These are phyloP conservation scores for Cadophora sp. DNA, from an alignment of 2,329 filamentous ascomycete species.

Conservation along the genomic window DNA sequence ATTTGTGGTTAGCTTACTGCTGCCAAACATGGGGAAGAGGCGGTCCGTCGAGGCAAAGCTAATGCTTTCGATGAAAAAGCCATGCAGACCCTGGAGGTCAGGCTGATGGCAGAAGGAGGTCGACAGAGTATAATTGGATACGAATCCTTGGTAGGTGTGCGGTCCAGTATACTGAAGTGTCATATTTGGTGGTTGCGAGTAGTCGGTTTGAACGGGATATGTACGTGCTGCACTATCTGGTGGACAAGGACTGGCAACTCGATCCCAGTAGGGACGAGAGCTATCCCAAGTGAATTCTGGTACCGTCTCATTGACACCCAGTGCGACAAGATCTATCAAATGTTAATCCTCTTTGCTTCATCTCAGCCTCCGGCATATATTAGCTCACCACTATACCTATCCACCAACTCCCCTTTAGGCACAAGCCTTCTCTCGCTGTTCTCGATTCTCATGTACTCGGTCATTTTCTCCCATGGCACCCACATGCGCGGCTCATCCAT, in stretches of 20 bases:
- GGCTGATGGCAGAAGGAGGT: conserved; percentile 54
- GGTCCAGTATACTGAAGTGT: conserved; percentile 52
- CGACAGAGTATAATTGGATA: conserved; percentile 53
- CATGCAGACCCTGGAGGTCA: conserved; percentile 59
- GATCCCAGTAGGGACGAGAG: conserved; percentile 57
- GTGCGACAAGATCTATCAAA: not conserved
- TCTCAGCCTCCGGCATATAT: not conserved
- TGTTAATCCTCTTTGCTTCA: not conserved
- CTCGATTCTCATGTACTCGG: conserved; percentile 31
- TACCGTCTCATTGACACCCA: conserved; percentile 4
- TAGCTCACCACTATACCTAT: conserved; percentile 18
- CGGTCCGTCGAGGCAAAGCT: conserved; percentile 57
- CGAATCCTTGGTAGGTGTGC: conserved; percentile 45
- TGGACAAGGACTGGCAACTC: conserved; percentile 64
- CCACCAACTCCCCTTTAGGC: conserved; percentile 59
- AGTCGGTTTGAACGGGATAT: conserved; percentile 50
- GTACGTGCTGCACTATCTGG: conserved; percentile 65
- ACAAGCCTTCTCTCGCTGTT: conserved; percentile 50
- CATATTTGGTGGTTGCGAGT: conserved; percentile 54
- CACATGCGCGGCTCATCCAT: conserved; percentile 69
- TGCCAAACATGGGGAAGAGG: conserved; percentile 64
- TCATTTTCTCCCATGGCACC: conserved; percentile 57
- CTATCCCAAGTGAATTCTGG: conserved; percentile 22
- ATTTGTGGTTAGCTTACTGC: conserved; percentile 65
- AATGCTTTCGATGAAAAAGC: conserved; percentile 60